Base-by-base conservation (phyloP, 2,329 filamentous ascomycete species). In the Neonectria faginata region DNA sequence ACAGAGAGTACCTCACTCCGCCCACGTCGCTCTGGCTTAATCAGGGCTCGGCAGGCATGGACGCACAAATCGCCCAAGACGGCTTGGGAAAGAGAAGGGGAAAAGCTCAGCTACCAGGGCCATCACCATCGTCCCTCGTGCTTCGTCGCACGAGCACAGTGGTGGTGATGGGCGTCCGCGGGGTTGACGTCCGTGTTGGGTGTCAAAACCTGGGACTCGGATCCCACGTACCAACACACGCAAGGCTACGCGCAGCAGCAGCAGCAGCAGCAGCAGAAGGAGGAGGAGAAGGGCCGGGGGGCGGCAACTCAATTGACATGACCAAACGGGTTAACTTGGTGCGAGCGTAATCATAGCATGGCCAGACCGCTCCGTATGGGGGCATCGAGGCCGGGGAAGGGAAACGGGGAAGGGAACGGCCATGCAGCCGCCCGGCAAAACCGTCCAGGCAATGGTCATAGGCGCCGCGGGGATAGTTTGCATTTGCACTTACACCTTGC, bases 311-410 rank as follows among this genome's bases (percentile, higher is more conserved):
- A n/a, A 45, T 48, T 29, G 51, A 56, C 45, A 53, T 47, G 33
- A 45, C 52, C 52, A 62, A 67, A 68, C 57, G 36, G 39, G 39
- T 65, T 42, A 22, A n/a, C 48, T 42, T 33, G 44, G 65, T 64
- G 62, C 47, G 59, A 52, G 70, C 58, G 70, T 64, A 68, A 70
- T 67, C 65, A 65, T 67, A 65, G 65, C 64, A 65, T 57, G 39
- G 48, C 45, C 39, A 62, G 33, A 65, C 50, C 62, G 39, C 57
- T 39, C 41, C 14, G 41, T 39, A 33, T 27, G 41, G 42, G 9
- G 14, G 14, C 11, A 39, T 18, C 57, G 25, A 42, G 39, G 20
- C 39, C 39, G 39, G 39, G n/a, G 39, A 25, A 25, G 22, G 22
- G 22, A 25, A 25, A 25, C 22, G 22, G 22, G 22, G 22, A 25